Evolutionary conservation across 768 basidiomycete genomes (phyloP), one percentile per base, ranked within the genome.

Genomic region (Mycena amicta): DNA sequence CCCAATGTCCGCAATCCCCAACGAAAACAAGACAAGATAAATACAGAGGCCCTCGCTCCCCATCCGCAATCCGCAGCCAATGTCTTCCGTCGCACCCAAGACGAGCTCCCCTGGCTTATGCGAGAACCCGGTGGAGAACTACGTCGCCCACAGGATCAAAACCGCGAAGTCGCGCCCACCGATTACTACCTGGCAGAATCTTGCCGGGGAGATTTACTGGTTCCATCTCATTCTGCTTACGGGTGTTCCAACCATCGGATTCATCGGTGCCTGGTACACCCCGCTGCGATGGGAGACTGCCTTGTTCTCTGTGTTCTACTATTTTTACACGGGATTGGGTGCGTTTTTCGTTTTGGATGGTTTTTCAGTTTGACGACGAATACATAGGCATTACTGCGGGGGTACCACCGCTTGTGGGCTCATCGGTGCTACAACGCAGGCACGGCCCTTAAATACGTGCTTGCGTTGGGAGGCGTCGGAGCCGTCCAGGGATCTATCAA

Each of bases 401-500:
- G 97, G 5, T 99, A 98, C 74, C 97, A 99, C 67, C 87, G 96
- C 53, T 82, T 98, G 0, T 99, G 95, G 95, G 92, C 96, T 5
- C 97, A 98, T 69, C 86, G 96, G 54, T 81, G 92, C 0, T 99
- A 96, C 74, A 98, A 97, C 70, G 96, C 96, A 23, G 87, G 89
- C 1, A 80, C 79, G 55, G 87, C 90, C 12, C 76, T 98, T 12
- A 89, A 98, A 70, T 96, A 92, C 69, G 74, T 83, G 61, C 85
- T 98, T 50, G 92, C 94, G 20, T 64, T 90, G 16, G 82, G 86
- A 8, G 97, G 96, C 50, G 88, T 93, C 1, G 95, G 97, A 43
- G 95, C 96, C 4, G 88, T 95, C 37, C 85, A 99, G 68, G 96
- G 95, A 5, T 95, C 95, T n/a, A 95, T 98, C 76, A 90, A 92